Conservation (phyloP, 441 rosid genomes). For the Populus hybrid region DNA sequence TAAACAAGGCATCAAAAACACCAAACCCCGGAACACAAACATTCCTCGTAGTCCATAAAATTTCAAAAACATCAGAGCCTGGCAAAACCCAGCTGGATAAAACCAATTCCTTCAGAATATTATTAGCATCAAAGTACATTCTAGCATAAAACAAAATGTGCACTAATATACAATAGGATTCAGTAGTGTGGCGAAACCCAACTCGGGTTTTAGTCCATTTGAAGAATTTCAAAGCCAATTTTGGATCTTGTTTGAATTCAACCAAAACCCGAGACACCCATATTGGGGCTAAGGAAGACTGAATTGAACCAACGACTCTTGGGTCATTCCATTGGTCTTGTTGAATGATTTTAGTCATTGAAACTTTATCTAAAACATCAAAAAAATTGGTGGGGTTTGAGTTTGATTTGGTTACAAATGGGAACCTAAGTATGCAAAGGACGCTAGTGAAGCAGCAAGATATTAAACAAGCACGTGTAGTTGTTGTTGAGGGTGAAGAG, state of each 20-base stretch:
- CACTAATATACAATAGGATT: slow-evolving; percentile 52
- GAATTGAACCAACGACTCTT: slow-evolving; percentile 25
- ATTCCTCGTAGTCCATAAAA: slow-evolving; percentile 64
- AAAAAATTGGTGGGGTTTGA: slow-evolving; percentile 13
- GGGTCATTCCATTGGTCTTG: slow-evolving; percentile 54
- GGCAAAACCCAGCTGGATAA: slow-evolving; percentile 23
- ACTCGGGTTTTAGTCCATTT: slow-evolving; percentile 44
- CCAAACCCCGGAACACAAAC: slow-evolving; percentile 60
- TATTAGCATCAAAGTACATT: slow-evolving; percentile 57
- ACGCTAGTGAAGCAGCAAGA: slow-evolving; percentile 46
- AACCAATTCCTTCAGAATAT: slow-evolving; percentile 51
- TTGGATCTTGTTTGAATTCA: slow-evolving; percentile 49
- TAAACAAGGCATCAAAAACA: slow-evolving; percentile 76
- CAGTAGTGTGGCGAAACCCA: slow-evolving; percentile 43
- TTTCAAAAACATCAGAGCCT: slow-evolving; percentile 51
- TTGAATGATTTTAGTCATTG: slow-evolving; percentile 37
- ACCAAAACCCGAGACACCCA: slow-evolving; percentile 55
- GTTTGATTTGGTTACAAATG: slow-evolving; percentile 32
- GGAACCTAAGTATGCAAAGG: slow-evolving; percentile 43
- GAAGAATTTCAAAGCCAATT: slow-evolving; percentile 60
- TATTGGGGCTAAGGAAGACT: slow-evolving; percentile 42
- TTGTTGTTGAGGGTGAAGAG: background rate
- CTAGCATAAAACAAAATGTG: slow-evolving; percentile 55
- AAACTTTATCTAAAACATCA: slow-evolving; percentile 27
- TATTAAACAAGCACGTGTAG: slow-evolving; percentile 19